Evolutionary conservation across 2,329 filamentous ascomycete genomes (phyloP).

Genomic region (Pyricularia sp.): DNA sequence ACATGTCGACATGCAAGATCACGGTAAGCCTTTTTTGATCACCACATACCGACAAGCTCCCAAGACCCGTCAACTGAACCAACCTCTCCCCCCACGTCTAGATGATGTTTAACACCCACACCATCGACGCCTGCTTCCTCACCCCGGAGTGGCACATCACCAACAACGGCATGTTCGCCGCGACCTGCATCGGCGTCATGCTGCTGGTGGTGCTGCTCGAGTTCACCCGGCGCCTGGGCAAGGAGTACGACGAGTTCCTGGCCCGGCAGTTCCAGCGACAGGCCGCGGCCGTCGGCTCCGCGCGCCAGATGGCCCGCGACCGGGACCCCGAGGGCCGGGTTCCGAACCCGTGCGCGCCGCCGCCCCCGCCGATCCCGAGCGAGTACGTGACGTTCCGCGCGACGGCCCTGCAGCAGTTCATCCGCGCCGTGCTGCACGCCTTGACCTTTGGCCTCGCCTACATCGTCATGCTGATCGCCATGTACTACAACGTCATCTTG

Average conservation of each 20-base stretch:
- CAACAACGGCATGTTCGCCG: slow-evolving; percentile 30
- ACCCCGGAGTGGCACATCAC: slow-evolving; percentile 28
- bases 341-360: slow-evolving; percentile 8
- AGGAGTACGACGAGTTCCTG: slow-evolving; percentile 31
- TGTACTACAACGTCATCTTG: slow-evolving; percentile 36
- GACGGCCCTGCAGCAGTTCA: slow-evolving; percentile 28
- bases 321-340: not conserved
- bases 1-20: slow-evolving; percentile 2
- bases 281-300: slow-evolving; percentile 17
- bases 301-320: slow-evolving; percentile 14
- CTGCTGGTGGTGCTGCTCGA: slow-evolving; percentile 30
- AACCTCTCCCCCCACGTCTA: slow-evolving; percentile 12
- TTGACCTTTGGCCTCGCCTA: slow-evolving; percentile 31
- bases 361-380: slow-evolving; percentile 12
- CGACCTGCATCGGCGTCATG: slow-evolving; percentile 32
- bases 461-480: slow-evolving; percentile 33
- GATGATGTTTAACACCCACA: slow-evolving; percentile 37
- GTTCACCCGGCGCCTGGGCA: slow-evolving; percentile 28
- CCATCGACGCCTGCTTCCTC: slow-evolving; percentile 31
- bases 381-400: slow-evolving; percentile 24
- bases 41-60: too few relatives aligned
- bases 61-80: too few relatives aligned
- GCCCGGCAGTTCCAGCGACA: slow-evolving; percentile 1
- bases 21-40: not conserved
- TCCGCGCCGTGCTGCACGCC: slow-evolving; percentile 28